A percentile compares a stretch with the other conserved stretches of the same genome.
Evolutionary conservation across 305 asterid genomes (phyloP).

Genomic region (Fraxinus ornus): DNA sequence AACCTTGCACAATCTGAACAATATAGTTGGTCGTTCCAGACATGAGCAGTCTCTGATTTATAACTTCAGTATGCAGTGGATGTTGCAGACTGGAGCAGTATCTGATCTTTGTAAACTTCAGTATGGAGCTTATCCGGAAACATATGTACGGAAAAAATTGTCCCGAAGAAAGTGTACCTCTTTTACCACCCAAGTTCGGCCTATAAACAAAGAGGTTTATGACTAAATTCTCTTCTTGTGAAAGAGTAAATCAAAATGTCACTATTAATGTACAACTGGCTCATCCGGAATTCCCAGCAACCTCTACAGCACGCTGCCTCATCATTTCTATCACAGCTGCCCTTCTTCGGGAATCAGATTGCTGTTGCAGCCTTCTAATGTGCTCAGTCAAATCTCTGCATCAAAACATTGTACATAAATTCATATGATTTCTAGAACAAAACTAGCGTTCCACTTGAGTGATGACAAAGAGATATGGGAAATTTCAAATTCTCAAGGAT

Average conservation of each 20-base stretch:
- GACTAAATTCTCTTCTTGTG: constrained; percentile 20
- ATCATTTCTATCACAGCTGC: constrained; percentile 79
- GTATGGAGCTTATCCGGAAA: constrained; percentile 28
- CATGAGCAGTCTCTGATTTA: constrained; percentile 9
- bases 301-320: constrained; percentile 71
- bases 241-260: constrained; percentile 8
- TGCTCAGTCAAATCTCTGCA: constrained; percentile 64
- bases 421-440: neutral
- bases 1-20: neutral
- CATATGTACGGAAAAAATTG: constrained; percentile 6
- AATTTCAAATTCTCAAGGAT: neutral
- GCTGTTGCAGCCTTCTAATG: constrained; percentile 59
- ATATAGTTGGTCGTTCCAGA: constrained; percentile 9
- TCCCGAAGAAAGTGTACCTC: constrained; percentile 8
- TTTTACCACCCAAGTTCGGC: constrained; percentile 10
- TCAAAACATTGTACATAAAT: neutral
- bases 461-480: neutral
- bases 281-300: constrained; percentile 33
- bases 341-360: constrained; percentile 66
- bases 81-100: constrained; percentile 8
- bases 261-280: constrained; percentile 29
- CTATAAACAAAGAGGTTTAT: constrained; percentile 12
- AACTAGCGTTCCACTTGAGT: neutral
- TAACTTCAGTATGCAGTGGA: constrained; percentile 26
- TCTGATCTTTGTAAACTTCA: constrained; percentile 23